Base-by-base conservation (phyloP, 1,284 basidiomycete species). In the Irpex sp. region DNA sequence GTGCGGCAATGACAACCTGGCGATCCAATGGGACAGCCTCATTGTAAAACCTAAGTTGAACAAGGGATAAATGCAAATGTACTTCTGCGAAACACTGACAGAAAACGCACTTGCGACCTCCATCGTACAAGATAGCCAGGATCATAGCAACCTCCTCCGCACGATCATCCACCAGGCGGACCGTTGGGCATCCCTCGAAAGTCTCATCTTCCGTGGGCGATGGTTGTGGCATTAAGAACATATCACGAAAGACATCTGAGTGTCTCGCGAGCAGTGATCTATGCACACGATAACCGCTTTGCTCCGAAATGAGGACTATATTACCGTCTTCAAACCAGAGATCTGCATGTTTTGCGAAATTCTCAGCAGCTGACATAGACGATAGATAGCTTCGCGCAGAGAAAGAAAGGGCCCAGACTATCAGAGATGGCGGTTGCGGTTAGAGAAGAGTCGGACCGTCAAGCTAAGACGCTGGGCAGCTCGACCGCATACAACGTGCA, bases 241-340 rank as follows among this genome's bases (percentile, higher is more conserved):
- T 73, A 62, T 81, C 83, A 60, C 77, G 78, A 71, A 89, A 89
- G 9, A 89, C 78, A 37, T 87, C 87, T 0, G 87, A 89, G 64
- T 88, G 87, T 3, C 86, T 79, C 59, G 79, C 79, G 17, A 89
- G 78, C 65, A 86, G 84, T 0, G 87, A 85, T 2, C 81, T 79
- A 68, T 89, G 86, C 1, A 89, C 83, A 64, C 85, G 88, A 78
- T 89, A 89, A 0, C 79, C 81, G 13, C 79, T 79, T 11, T 73
- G 73, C 0, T 79, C 81, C 0, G 85, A 78, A 56, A 85, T 71
- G 62, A 89, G 78, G 57, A 88, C 75, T 36, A 88, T 75, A 66
- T 88, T 89, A 3, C 87, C 87, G 66, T 89, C 87, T 0, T 74
- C 68, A 69, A 89, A 88, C 85, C 85, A 89, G 66, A 88, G 17